Conservation (phyloP, 129 eudicot species). For the Calendula officinalis region DNA sequence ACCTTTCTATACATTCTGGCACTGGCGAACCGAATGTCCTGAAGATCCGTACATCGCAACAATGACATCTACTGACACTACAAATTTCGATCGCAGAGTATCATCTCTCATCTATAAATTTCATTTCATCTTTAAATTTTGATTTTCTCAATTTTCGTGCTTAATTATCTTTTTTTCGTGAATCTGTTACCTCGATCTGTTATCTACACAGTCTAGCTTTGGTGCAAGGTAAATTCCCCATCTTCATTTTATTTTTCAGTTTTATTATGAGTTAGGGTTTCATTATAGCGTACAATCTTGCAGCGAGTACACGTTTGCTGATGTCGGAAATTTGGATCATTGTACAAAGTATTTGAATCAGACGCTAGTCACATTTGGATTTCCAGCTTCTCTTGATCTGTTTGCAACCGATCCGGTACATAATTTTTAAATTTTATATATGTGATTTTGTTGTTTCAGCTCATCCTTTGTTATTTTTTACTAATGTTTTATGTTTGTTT, state of each 20-base stretch:
- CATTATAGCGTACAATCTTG: background rate
- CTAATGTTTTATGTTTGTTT: background rate
- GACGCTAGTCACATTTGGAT: constrained; percentile 79
- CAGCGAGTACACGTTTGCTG: constrained; percentile 73
- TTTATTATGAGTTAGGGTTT: constrained; percentile 35
- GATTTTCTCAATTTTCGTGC: background rate
- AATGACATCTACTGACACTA: background rate
- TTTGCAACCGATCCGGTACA: constrained; percentile 83
- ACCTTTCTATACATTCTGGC: background rate
- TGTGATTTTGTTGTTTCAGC: background rate
- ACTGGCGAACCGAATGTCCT: background rate
- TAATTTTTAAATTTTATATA: background rate
- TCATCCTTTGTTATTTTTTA: background rate
- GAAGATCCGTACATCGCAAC: background rate
- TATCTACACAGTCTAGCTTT: constrained; percentile 1
- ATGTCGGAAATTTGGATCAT: constrained; percentile 75
- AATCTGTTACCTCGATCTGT: background rate
- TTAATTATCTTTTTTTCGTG: too few species aligned
- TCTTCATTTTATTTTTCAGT: background rate
- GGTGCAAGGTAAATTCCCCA: background rate
- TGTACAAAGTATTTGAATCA: constrained; percentile 88
- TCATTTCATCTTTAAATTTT: background rate
- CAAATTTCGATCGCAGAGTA: constrained; percentile 12
- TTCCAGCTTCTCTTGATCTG: constrained; percentile 91
- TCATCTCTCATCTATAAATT: background rate